Evolutionary conservation across 2,329 filamentous ascomycete genomes (phyloP).

Genomic region (Xylaria sp.): DNA sequence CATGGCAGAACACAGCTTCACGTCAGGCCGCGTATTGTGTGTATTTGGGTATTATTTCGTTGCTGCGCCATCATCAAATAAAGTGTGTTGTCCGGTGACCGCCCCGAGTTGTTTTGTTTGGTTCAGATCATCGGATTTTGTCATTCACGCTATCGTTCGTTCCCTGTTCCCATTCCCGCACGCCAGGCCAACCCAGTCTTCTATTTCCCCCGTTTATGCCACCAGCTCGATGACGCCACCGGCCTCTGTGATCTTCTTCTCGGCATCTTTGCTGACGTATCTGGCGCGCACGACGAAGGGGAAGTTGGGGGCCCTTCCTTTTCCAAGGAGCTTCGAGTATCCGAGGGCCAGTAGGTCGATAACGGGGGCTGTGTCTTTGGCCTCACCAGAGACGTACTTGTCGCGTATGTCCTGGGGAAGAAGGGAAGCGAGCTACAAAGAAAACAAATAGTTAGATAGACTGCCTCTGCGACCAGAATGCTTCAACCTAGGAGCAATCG

Average conservation of each 20-base stretch:
- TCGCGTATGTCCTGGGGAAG: constrained; percentile 93
- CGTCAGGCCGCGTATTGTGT: constrained; percentile 26
- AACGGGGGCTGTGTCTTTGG: constrained; percentile 93
- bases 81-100: constrained; percentile 25
- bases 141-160: constrained; percentile 39
- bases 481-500: neutral
- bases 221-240: constrained; percentile 71
- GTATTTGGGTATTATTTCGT: constrained; percentile 36
- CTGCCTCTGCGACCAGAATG: too few relatives aligned
- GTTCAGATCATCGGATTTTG: constrained; percentile 33
- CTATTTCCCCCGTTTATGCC: constrained; percentile 30
- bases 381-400: constrained; percentile 82
- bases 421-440: constrained; percentile 88
- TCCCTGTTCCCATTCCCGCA: constrained; percentile 34
- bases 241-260: constrained; percentile 99
- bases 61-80: constrained; percentile 33
- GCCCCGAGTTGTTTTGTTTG: constrained; percentile 26
- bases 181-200: constrained; percentile 20
- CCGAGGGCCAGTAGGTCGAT: constrained; percentile 97
- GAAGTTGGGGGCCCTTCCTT: constrained; percentile 93
- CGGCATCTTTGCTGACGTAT: constrained; percentile 95
- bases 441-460: constrained; percentile 28
- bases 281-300: constrained; percentile 94
- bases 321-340: constrained; percentile 98
- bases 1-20: constrained; percentile 24